phyloP scores from a whole-genome alignment of 2,329 filamentous ascomycete species.

The Massarina eburnea region DNA sequence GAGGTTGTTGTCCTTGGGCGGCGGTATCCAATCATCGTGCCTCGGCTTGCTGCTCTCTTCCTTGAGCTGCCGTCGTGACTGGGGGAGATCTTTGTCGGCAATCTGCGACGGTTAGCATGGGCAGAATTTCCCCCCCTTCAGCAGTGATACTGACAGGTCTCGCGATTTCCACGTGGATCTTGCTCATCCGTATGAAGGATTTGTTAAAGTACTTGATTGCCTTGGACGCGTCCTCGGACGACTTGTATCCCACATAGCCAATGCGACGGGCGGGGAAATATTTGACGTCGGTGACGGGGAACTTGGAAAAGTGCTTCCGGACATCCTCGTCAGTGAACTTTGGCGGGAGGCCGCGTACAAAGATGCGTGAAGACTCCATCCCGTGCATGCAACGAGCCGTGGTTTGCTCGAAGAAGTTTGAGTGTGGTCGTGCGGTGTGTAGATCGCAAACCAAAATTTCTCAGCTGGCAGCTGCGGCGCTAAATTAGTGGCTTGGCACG shows the following conservation, averaged over 20 bases:
- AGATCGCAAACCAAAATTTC: not conserved
- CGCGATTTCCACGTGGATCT: slow-evolving; percentile 85
- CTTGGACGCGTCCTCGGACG: slow-evolving; percentile 72
- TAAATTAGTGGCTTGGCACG: too few relatives aligned
- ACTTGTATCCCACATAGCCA: slow-evolving; percentile 93
- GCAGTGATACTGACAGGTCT: slow-evolving; percentile 63
- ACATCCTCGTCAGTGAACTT: slow-evolving; percentile 83
- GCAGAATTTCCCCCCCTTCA: not conserved
- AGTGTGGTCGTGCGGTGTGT: slow-evolving; percentile 1
- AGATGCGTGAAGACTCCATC: slow-evolving; percentile 77
- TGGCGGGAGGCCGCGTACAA: slow-evolving; percentile 75
- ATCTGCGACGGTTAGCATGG: slow-evolving; percentile 35
- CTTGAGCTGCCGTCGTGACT: slow-evolving; percentile 36
- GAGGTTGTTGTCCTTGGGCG: slow-evolving; percentile 44
- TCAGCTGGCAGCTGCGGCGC: not conserved
- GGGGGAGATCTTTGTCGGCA: slow-evolving; percentile 37
- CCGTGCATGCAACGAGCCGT: slow-evolving; percentile 6
- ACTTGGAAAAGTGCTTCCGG: slow-evolving; percentile 81
- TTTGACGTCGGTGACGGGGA: slow-evolving; percentile 86
- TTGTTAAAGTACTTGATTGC: slow-evolving; percentile 96
- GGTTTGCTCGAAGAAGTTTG: slow-evolving; percentile 16
- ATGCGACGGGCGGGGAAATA: slow-evolving; percentile 87
- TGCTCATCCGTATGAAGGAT: slow-evolving; percentile 94
- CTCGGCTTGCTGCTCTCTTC: slow-evolving; percentile 24
- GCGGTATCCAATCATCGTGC: slow-evolving; percentile 29